phyloP scores from a whole-genome alignment of 345 rosid species.

The Barbarea vulgaris region DNA sequence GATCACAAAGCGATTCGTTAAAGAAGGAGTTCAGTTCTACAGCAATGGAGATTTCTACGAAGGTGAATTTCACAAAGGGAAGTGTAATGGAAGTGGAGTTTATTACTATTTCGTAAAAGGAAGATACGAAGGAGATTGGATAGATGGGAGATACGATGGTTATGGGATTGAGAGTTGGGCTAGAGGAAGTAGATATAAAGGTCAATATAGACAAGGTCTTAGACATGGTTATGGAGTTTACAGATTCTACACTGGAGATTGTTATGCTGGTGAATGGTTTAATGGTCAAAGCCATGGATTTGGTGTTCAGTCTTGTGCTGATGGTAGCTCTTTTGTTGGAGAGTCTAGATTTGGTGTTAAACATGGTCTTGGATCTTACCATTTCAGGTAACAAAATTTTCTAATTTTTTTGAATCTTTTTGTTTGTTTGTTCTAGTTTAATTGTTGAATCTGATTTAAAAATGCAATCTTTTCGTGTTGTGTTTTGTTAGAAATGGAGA shows the following conservation, averaged over 20 bases:
- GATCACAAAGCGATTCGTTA: slow-evolving; percentile 32
- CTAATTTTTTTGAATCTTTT: too few species aligned
- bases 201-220: slow-evolving; percentile 81
- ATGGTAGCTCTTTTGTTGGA: slow-evolving; percentile 84
- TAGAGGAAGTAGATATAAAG: slow-evolving; percentile 90
- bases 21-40: slow-evolving; percentile 91
- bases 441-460: background rate
- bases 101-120: slow-evolving; percentile 79
- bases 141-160: slow-evolving; percentile 90
- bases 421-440: background rate
- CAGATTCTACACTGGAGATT: slow-evolving; percentile 87
- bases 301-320: slow-evolving; percentile 88
- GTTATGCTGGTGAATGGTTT: slow-evolving; percentile 87
- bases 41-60: slow-evolving; percentile 94
- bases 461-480: background rate
- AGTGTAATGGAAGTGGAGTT: slow-evolving; percentile 88
- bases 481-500: slow-evolving; percentile 73
- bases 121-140: slow-evolving; percentile 91
- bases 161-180: slow-evolving; percentile 96
- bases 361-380: slow-evolving; percentile 90
- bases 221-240: slow-evolving; percentile 88
- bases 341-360: slow-evolving; percentile 87
- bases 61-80: slow-evolving; percentile 87
- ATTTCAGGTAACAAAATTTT: slow-evolving; percentile 78
- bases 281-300: slow-evolving; percentile 96